phyloP scores from a whole-genome alignment of 306 rosid genomes.

The Vigna radiata region DNA sequence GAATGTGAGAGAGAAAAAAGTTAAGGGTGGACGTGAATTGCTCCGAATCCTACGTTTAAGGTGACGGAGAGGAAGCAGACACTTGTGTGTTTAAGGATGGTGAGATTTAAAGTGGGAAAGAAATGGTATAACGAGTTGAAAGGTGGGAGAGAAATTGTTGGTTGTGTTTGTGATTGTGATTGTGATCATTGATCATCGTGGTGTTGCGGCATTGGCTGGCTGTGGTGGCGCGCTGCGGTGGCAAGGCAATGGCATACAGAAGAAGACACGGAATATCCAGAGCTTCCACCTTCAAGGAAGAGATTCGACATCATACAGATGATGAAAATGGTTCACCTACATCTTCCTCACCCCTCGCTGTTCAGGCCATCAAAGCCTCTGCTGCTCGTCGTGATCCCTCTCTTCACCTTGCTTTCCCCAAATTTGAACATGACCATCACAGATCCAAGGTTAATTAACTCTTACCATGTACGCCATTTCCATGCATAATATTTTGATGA shows the following conservation, averaged over 20 bases:
- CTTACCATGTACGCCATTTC: too few relatives aligned
- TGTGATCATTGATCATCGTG: neutral
- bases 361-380: constrained; percentile 84
- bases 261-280: constrained; percentile 76
- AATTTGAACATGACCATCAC: constrained; percentile 49
- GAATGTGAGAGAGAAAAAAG: neutral
- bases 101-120: constrained; percentile 24
- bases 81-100: constrained; percentile 31
- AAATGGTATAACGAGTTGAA: constrained; percentile 28
- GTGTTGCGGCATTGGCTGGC: neutral
- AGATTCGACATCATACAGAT: constrained; percentile 38
- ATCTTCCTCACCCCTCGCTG: constrained; percentile 60
- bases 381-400: constrained; percentile 65
- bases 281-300: constrained; percentile 83
- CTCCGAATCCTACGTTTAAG: constrained; percentile 46
- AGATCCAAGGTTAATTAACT: constrained; percentile 58
- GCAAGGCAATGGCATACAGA: constrained; percentile 70
- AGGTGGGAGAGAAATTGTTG: neutral
- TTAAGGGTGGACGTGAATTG: constrained; percentile 31
- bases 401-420: constrained; percentile 43
- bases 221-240: constrained; percentile 7
- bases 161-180: neutral
- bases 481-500: neutral
- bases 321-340: neutral
- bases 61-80: constrained; percentile 16